Evolutionary conservation across 1,284 basidiomycete genomes (phyloP).

Genomic region (Pseudozyma thailandica): DNA sequence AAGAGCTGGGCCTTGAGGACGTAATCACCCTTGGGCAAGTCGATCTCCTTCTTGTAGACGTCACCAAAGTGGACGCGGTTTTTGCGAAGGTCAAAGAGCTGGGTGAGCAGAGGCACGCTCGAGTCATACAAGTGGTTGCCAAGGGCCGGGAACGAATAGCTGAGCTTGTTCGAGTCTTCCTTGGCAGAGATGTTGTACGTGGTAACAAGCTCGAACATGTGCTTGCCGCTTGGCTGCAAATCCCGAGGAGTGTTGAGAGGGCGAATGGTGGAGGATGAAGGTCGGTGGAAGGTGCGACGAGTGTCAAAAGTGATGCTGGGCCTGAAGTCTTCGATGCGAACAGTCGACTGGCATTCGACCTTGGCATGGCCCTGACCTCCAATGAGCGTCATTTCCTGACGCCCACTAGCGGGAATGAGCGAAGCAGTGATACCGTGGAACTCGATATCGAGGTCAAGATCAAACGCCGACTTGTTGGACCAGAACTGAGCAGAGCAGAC

Average conservation of each 20-base stretch:
- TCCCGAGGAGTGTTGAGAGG: conserved; percentile 62
- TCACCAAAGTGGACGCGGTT: conserved; percentile 64
- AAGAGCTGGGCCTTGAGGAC: conserved; percentile 63
- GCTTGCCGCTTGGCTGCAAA: conserved; percentile 61
- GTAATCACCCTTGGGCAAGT: conserved; percentile 66
- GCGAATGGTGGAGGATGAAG: conserved; percentile 52
- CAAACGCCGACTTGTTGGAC: conserved; percentile 63
- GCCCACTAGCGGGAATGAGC: conserved; percentile 48
- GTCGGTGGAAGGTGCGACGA: conserved; percentile 63
- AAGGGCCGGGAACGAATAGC: conserved; percentile 57
- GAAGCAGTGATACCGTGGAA: conserved; percentile 66
- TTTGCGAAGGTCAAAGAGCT: conserved; percentile 64
- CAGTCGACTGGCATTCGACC: conserved; percentile 55
- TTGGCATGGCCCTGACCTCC: conserved; percentile 65
- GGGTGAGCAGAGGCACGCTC: conserved; percentile 63
- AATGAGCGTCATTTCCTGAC: conserved; percentile 61
- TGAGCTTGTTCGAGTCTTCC: conserved; percentile 60
- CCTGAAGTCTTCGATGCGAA: conserved; percentile 65
- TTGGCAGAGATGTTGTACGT: conserved; percentile 63
- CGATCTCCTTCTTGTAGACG: conserved; percentile 67
- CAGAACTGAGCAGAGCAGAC: conserved; percentile 68
- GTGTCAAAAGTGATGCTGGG: conserved; percentile 65
- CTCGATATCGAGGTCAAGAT: conserved; percentile 65
- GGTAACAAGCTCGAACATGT: conserved; percentile 66
- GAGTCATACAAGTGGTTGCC: conserved; percentile 67